Base-by-base conservation (phyloP, 2,329 filamentous ascomycete genomes). In the Rugonectria rugulosa region DNA sequence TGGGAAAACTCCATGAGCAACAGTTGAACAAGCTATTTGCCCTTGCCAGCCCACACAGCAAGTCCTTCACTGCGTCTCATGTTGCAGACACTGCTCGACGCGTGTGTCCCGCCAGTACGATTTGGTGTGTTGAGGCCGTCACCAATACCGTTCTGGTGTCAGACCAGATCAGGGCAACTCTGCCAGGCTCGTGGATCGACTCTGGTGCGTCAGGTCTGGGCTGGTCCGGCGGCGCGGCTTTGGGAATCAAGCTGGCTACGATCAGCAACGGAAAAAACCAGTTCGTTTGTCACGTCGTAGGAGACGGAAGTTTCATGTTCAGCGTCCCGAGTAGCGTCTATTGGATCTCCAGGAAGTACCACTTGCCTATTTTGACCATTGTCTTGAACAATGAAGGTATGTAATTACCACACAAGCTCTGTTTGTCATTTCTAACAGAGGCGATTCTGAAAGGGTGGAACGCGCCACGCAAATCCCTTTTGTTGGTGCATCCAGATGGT, bases 161-260 rank as follows among this genome's bases (percentile, higher is more conserved):
- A 21, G 89, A 95, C 62, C 89, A 92, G 60, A 75, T 95, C 6
- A 86, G 87, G 64, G 81, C 86, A 2, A 86, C 81, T 0, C 68
- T 85, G 0, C 90, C 90, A 0, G 89, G 89, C 0, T 86, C 85
- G 0, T 92, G 88, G 88, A 85, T 94, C 66, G 93, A 92, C 70
- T 93, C 90, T 68, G 90, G 90, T 1, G 90, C 88, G 1, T 90
- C 89, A 12, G 91, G 91, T 3, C 84, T 94, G 0, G 90, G 90
- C 2, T 94, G 90, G 90, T 90, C 86, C 10, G 90, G 90, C 12
- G 90, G 91, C 12, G 90, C 78, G 46, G 88, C 88, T 0, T 72
- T 94, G 3, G 91, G 90, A 2, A 87, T 93, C 68, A 92, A 93
- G 70, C 81, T 94, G 7, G 91, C 89, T 0, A 84, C 70, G 1